Base-by-base conservation (phyloP, 345 rosid species). In the Aethionema arabicum region DNA sequence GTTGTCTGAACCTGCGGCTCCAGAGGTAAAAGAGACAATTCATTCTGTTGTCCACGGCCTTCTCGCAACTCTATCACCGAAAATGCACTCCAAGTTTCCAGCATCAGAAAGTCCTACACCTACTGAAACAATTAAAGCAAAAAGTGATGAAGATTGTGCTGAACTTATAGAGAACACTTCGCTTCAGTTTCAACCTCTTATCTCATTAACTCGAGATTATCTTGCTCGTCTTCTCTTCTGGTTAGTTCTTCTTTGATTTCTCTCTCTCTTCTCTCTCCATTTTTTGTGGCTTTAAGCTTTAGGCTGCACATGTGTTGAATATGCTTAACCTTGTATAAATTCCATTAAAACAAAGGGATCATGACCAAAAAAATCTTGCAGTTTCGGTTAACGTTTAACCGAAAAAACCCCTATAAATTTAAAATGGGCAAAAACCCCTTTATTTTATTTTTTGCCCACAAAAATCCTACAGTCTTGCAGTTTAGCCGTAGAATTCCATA, bases 211-310 rank as follows among this genome's bases (percentile, higher is more conserved):
- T 4, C 82, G 98, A 72, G 98, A 87, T 77, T 89, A 89, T 77
- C 81, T 92, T 42, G 98, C 98, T 2, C 91, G 96, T 32, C 85
- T 89, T 42, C 93, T 92, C 67, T 92, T 92, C 84, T 92, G 98
- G 96, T 92, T 58, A 74, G 87, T 21, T 65, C 31, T n/a, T 4
- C 46, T 32, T 64, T 10, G 13, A 73, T 53, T 38, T 47, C 21
- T 40, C 65, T 52, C 14, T 35, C 11, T 44, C 54, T 14, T 40
- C 65, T 52, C 14, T 35, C 11, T 44, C 54, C n/a, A 31, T 59
- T 44, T 32, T 1, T 12, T 38, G 32, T n/a, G n/a, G n/a, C n/a
- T n/a, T n/a, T n/a, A n/a, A n/a, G 57, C 32, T 40, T 40, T 39
- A n/a, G 3, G 12, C 42, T 63, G 14, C 32, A 52, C 40, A 15